Evolutionary conservation across 257 asterid species (phyloP).

Genomic region (Solanum acaule): DNA sequence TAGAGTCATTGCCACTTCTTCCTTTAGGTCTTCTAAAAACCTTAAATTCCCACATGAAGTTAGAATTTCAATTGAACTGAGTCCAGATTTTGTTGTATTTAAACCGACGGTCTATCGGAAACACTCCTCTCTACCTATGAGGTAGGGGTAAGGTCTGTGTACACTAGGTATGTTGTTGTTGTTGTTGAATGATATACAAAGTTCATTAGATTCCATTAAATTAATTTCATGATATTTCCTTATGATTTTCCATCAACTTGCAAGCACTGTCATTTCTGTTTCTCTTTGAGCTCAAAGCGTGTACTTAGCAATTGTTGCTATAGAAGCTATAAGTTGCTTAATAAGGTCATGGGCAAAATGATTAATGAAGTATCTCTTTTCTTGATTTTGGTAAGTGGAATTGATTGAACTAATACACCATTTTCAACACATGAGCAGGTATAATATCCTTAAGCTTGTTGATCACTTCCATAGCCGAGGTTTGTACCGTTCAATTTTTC

Average conservation of each 20-base stretch:
- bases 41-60: neutral
- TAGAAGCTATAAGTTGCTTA: neutral
- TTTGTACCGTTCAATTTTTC: constrained; percentile 61
- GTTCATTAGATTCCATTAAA: neutral
- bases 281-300: neutral
- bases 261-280: neutral
- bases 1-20: neutral
- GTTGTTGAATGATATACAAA: neutral
- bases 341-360: neutral
- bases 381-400: neutral
- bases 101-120: neutral
- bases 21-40: neutral
- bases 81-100: neutral
- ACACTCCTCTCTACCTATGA: neutral
- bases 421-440: constrained; percentile 32
- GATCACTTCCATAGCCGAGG: constrained; percentile 84
- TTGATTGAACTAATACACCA: neutral
- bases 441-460: constrained; percentile 58
- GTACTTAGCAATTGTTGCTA: neutral
- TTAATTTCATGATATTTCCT: neutral
- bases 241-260: neutral
- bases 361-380: neutral
- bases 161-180: neutral
- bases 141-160: neutral
- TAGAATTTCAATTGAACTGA: neutral